Evolutionary conservation across 495 filamentous ascomycete species (phyloP), one percentile per base, ranked within the genome.

Genomic region (Diplogelasinospora grovesii): DNA sequence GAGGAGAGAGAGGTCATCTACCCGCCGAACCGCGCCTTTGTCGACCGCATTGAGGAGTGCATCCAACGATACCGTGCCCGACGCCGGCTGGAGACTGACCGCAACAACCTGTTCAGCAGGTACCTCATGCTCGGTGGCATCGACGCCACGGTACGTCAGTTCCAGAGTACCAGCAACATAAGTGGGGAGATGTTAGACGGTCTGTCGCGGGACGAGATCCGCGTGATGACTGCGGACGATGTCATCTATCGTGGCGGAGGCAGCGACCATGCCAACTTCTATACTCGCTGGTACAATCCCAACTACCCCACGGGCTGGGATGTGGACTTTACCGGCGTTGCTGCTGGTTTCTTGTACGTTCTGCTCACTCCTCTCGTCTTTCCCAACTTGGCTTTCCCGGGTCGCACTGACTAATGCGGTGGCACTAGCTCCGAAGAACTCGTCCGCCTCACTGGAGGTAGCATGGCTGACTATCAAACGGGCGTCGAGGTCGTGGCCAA

Each of bases 101-200:
- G 78, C 37, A 62, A 71, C 16, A 65, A 70, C 21, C 54, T 92
- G 18, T 93, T 99, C 66, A 68, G 74, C 41, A 82, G 82, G 40
- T 96, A 89, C 49, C 71, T 97, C 18, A 60, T 73, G 18, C 84
- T 87, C 22, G 92, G 92, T n/a, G 93, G 93, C 7, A 73, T 97
- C 24, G 78, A 82, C 21, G 49, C 73, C 11, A 73, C 70, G 0
- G 73, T 63, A 1, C 85, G 83, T 36, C 75, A 79, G 51, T 93
- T 88, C 44, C 73, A 68, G 8, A 80, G 79, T 3, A 76, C 79
- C 5, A 45, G 76, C 18, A 71, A 70, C 22, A 51, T 73, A 9
- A 65, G 70, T 10, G 67, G 75, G 2, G 57, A 77, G 7, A 61
- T 72, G 27, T 46, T 76, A 52, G 76, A 81, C 19, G 74, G 64